phyloP scores from a whole-genome alignment of 768 basidiomycete genomes.

The Lentinula detonsa region DNA sequence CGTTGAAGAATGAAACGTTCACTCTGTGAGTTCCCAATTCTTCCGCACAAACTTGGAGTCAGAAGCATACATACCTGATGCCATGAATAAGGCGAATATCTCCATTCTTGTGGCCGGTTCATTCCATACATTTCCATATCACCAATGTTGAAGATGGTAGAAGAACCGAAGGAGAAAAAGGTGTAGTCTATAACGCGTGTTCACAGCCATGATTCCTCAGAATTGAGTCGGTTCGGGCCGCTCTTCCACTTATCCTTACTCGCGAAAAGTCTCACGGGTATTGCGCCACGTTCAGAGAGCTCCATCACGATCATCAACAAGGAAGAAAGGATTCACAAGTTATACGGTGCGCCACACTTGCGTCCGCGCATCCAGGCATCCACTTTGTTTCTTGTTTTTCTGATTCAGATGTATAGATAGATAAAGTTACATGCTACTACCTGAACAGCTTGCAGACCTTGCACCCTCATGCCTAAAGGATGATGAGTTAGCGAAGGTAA shows the following conservation, averaged over 20 bases:
- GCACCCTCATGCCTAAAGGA: not conserved
- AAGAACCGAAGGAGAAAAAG: not conserved
- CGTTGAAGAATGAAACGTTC: not conserved
- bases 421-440: not conserved
- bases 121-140: not conserved
- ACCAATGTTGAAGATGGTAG: not conserved
- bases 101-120: not conserved
- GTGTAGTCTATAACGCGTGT: not conserved
- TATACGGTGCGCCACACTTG: too few species aligned
- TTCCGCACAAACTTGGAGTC: not conserved
- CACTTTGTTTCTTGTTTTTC: too few species aligned
- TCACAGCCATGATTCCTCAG: not conserved
- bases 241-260: not conserved
- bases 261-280: too few species aligned
- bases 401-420: too few species aligned
- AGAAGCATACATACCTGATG: slow-evolving; percentile 55
- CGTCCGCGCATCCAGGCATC: too few species aligned
- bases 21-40: slow-evolving; percentile 11
- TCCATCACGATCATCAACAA: too few species aligned
- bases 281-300: too few species aligned
- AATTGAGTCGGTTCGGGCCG: not conserved
- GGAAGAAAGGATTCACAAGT: too few species aligned
- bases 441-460: not conserved
- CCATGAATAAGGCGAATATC: slow-evolving; percentile 57
- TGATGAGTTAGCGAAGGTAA: not conserved